Conservation (phyloP, 352 stramenopile genomes). For the Chrysophaeum taylorii region DNA sequence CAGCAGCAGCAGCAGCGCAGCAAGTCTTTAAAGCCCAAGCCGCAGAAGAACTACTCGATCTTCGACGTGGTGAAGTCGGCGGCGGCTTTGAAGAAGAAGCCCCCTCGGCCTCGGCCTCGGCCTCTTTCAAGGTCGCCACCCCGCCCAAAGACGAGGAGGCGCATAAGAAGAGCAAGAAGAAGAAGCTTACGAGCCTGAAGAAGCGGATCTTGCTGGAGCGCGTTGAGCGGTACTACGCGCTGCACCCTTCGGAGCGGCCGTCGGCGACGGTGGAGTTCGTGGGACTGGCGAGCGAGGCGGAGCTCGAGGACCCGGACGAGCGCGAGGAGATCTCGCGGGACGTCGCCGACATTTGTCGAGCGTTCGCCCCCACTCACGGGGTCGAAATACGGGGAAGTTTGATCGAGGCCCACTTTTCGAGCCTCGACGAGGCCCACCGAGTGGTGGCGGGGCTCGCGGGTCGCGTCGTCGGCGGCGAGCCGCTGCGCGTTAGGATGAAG, state of each 20-base stretch:
- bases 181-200: constrained; percentile 24
- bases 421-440: neutral
- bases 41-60: neutral
- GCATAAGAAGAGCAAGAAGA: constrained; percentile 2
- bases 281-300: neutral
- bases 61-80: neutral
- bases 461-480: neutral
- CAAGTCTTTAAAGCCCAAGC: constrained; percentile 7
- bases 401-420: too few species aligned
- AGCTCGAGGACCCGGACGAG: constrained; percentile 25
- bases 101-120: neutral
- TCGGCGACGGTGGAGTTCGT: neutral
- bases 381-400: too few species aligned
- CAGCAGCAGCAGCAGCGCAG: too few species aligned
- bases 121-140: neutral
- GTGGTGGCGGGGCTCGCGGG: neutral
- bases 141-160: neutral
- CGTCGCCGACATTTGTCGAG: constrained; percentile 11
- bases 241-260: constrained; percentile 11
- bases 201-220: constrained; percentile 28
- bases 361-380: neutral
- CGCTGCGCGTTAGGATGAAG: too few species aligned
- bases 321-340: constrained; percentile 23
- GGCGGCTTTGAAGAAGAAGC: neutral
- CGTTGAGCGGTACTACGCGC: constrained; percentile 12